phyloP scores from a whole-genome alignment of 2,329 filamentous ascomycete genomes.

The Penicillium sumatraense region DNA sequence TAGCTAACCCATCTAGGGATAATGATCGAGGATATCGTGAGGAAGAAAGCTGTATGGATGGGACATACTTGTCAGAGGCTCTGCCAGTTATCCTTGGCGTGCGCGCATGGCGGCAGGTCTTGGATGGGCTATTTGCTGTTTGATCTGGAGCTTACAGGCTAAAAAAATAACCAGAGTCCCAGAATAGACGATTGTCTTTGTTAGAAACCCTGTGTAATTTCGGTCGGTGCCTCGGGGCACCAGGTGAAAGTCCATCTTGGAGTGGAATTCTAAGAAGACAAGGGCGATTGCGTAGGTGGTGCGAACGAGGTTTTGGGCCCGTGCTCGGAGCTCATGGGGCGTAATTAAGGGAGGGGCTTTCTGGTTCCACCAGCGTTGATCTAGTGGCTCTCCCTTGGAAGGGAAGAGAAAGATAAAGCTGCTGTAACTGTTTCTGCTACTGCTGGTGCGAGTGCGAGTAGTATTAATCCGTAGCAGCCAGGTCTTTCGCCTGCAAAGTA shows the following conservation, averaged over 20 bases:
- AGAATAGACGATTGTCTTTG: constrained; percentile 54
- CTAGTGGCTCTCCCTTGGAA: too few relatives aligned
- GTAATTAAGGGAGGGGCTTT: too few relatives aligned
- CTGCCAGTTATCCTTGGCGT: background rate
- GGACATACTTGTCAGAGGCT: constrained; percentile 14
- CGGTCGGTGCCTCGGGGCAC: constrained; percentile 47
- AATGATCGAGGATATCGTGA: constrained; percentile 53
- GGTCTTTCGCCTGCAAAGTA: too few relatives aligned
- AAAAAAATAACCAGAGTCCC: constrained; percentile 51
- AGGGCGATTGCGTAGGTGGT: constrained; percentile 12
- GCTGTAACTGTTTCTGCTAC: too few relatives aligned
- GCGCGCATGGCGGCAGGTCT: background rate
- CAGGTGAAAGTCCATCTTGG: constrained; percentile 47
- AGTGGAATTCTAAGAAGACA: background rate
- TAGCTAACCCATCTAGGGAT: constrained; percentile 55
- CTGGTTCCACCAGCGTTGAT: too few relatives aligned
- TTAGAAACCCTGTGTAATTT: constrained; percentile 54
- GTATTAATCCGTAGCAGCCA: too few relatives aligned
- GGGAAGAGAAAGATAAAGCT: too few relatives aligned
- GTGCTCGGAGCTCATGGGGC: constrained; percentile 9
- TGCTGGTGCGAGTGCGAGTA: too few relatives aligned
- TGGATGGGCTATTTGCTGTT: background rate
- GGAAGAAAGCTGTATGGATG: constrained; percentile 42
- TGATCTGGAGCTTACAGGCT: constrained; percentile 38
- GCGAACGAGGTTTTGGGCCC: constrained; percentile 14